These are phyloP conservation scores for Sequoia sempervirens DNA, from an alignment of 75 land plant species.

Conservation along the genomic window DNA sequence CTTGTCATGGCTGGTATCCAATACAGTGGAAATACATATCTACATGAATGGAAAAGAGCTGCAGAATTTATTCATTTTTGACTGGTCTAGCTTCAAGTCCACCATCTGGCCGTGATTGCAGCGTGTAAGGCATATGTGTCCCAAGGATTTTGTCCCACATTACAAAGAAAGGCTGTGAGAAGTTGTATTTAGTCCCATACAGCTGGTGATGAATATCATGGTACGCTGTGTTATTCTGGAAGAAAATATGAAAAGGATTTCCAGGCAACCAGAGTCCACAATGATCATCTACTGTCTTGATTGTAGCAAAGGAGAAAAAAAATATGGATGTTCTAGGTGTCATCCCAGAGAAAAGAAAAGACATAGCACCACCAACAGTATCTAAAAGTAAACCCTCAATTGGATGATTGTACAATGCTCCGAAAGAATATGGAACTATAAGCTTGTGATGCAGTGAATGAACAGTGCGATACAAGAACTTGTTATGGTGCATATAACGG, in stretches of 20 bases:
- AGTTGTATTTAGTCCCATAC: constrained; percentile 44
- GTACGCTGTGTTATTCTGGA: constrained; percentile 43
- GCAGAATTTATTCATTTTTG: constrained; percentile 3
- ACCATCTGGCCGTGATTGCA: constrained; percentile 30
- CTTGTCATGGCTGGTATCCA: neutral
- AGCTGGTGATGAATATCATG: constrained; percentile 48
- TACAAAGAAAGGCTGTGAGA: constrained; percentile 46
- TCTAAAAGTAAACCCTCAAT: constrained; percentile 39
- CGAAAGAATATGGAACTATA: constrained; percentile 42
- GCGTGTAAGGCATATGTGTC: constrained; percentile 34
- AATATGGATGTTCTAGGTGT: constrained; percentile 44
- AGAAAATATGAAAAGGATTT: constrained; percentile 36
- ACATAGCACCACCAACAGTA: constrained; percentile 36
- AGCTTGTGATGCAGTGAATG: constrained; percentile 42
- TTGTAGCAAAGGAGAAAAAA: constrained; percentile 43
- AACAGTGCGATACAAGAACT: constrained; percentile 36
- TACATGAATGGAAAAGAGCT: neutral
- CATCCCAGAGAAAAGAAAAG: constrained; percentile 39
- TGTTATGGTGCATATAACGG: constrained; percentile 52
- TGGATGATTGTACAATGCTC: constrained; percentile 43
- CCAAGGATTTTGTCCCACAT: constrained; percentile 43
- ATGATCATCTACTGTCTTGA: constrained; percentile 46
- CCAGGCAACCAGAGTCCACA: constrained; percentile 43
- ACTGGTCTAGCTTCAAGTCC: constrained; percentile 38
- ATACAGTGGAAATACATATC: neutral